A percentile compares a stretch with the other conserved stretches of the same genome.
Evolutionary conservation across 805 yeast genomes (phyloP).

Genomic region (Wickerhamiella alocasiicola): DNA sequence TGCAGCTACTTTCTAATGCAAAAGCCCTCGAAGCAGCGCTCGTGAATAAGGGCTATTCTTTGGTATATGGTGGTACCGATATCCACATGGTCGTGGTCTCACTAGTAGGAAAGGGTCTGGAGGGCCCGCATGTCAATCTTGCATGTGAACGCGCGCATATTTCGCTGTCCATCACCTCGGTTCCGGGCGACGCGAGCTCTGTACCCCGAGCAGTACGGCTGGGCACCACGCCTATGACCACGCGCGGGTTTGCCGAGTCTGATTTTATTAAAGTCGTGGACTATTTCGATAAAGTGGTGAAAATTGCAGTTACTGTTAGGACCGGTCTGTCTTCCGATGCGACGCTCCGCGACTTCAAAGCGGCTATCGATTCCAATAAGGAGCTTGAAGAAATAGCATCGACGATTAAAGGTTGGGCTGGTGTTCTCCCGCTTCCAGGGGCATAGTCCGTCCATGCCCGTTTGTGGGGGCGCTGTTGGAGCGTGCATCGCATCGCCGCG

Average conservation of each 20-base stretch:
- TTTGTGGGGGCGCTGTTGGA: no score
- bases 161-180: constrained; percentile 91
- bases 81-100: constrained; percentile 91
- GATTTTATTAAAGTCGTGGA: constrained; percentile 72
- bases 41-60: constrained; percentile 55
- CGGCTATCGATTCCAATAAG: constrained; percentile 39
- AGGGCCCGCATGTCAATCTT: constrained; percentile 93
- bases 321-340: constrained; percentile 75
- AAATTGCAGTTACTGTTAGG: constrained; percentile 65
- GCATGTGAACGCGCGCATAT: constrained; percentile 89
- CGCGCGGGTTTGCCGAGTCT: constrained; percentile 83
- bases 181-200: constrained; percentile 95
- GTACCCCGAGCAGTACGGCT: constrained; percentile 93
- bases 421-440: constrained; percentile 15
- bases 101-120: constrained; percentile 66
- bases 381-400: constrained; percentile 20
- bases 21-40: constrained; percentile 65
- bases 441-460: no score
- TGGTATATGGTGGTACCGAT: constrained; percentile 93
- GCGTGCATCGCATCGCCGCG: no score
- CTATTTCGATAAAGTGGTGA: constrained; percentile 67
- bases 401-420: constrained; percentile 20
- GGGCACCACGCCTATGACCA: constrained; percentile 98
- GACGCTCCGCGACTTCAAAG: constrained; percentile 89
- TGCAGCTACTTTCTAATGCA: constrained; percentile 78